A percentile compares a stretch with the other conserved stretches of the same genome.
Conservation (phyloP, 1,284 basidiomycete species). For the Sporisorium graminicola region DNA sequence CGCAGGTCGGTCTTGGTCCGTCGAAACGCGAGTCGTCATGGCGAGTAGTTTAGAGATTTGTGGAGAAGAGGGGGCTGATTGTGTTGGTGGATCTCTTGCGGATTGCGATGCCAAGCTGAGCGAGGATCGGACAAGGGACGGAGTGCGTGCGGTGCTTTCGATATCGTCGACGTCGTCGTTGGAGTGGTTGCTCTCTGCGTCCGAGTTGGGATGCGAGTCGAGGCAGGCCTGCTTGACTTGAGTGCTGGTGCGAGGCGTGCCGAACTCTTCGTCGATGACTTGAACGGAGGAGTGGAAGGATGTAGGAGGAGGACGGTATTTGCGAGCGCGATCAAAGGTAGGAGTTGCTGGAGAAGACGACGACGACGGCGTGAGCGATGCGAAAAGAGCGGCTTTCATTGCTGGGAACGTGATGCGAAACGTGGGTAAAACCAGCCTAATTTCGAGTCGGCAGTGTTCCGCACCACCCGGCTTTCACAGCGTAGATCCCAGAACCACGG, state of each 20-base stretch:
- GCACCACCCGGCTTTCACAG: not conserved
- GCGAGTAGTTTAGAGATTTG: not conserved
- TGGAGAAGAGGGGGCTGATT: not conserved
- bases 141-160: conserved; percentile 22
- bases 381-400: conserved; percentile 30
- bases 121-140: conserved; percentile 34
- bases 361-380: conserved; percentile 13
- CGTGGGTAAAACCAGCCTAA: not conserved
- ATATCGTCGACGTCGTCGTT: conserved; percentile 6
- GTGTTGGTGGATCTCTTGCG: too few species aligned
- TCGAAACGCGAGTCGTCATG: conserved; percentile 24
- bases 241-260: conserved; percentile 36
- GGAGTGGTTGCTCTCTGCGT: conserved; percentile 19
- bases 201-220: conserved; percentile 43
- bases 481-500: not conserved
- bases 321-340: conserved; percentile 46
- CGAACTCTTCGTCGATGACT: conserved; percentile 45
- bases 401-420: not conserved
- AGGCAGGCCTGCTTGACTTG: conserved; percentile 55
- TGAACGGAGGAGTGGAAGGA: conserved; percentile 49
- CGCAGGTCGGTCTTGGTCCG: conserved; percentile 9
- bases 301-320: conserved; percentile 49
- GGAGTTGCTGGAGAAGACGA: conserved; percentile 23
- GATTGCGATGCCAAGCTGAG: conserved; percentile 18
- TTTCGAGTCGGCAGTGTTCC: not conserved